A percentile compares a stretch with the other conserved stretches of the same genome.
phyloP scores from a whole-genome alignment of 2,329 filamentous ascomycete species.

The Epichloe brachyelytri region DNA sequence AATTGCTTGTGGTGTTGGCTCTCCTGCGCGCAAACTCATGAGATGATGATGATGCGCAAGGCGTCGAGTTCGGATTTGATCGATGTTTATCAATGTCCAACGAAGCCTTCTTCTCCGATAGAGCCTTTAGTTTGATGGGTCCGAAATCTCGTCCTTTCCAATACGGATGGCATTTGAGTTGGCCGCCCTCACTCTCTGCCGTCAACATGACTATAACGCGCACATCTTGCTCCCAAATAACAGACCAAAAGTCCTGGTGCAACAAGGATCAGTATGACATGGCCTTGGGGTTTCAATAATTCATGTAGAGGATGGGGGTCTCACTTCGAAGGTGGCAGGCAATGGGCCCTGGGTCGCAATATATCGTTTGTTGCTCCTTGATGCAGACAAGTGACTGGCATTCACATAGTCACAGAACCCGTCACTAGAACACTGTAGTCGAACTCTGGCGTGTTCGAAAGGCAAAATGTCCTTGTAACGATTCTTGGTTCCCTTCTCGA shows the following conservation, averaged over 20 bases:
- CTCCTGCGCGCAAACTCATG: constrained; percentile 34
- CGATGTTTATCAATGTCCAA: constrained; percentile 52
- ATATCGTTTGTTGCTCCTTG: constrained; percentile 78
- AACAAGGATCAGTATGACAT: not conserved
- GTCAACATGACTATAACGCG: constrained; percentile 95
- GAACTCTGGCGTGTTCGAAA: constrained; percentile 86
- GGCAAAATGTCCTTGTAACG: constrained; percentile 97
- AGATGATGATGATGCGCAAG: constrained; percentile 10
- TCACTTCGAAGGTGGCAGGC: constrained; percentile 79
- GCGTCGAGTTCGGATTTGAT: constrained; percentile 21
- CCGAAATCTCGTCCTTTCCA: constrained; percentile 77
- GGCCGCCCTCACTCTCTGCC: constrained; percentile 83
- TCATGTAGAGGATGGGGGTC: constrained; percentile 15
- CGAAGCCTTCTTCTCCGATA: constrained; percentile 74
- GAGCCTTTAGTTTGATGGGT: constrained; percentile 55
- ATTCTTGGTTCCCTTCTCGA: constrained; percentile 92
- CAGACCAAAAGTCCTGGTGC: constrained; percentile 84
- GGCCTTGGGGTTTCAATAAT: not conserved
- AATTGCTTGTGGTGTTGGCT: constrained; percentile 39
- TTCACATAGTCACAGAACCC: constrained; percentile 89
- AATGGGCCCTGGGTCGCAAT: constrained; percentile 93
- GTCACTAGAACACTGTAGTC: constrained; percentile 51
- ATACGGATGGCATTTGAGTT: constrained; percentile 89
- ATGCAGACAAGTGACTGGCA: constrained; percentile 71
- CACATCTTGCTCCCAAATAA: constrained; percentile 93